Conservation (phyloP, 2,329 filamentous ascomycete genomes). For the Stagonosporopsis chrysanthemi region DNA sequence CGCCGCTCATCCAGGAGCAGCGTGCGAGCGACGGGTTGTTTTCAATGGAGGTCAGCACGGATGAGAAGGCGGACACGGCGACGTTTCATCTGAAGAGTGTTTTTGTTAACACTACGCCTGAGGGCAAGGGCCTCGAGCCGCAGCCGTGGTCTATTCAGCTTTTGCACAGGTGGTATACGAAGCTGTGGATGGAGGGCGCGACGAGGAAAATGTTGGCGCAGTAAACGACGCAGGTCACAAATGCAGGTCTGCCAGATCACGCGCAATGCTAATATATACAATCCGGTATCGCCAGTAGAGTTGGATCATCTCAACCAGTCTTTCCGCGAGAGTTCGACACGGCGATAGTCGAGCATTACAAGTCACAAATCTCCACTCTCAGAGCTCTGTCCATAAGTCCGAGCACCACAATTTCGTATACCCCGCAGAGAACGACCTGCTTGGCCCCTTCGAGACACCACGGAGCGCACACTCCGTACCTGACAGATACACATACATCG, state of each 20-base stretch:
- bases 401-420: background rate
- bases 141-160: slow-evolving; percentile 43
- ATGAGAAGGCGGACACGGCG: slow-evolving; percentile 45
- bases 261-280: slow-evolving; percentile 1
- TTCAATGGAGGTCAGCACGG: slow-evolving; percentile 50
- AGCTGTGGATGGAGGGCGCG: slow-evolving; percentile 53
- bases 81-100: slow-evolving; percentile 52
- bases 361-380: background rate
- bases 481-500: background rate
- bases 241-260: background rate
- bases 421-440: background rate
- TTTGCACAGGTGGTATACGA: slow-evolving; percentile 48
- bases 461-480: slow-evolving; percentile 11
- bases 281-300: background rate
- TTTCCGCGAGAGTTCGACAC: background rate
- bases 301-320: background rate
- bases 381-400: background rate
- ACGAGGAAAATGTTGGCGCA: slow-evolving; percentile 45
- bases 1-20: slow-evolving; percentile 39
- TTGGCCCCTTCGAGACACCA: background rate
- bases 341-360: background rate
- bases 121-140: slow-evolving; percentile 39
- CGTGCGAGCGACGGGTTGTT: slow-evolving; percentile 49
- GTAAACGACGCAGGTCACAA: background rate
- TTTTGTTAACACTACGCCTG: slow-evolving; percentile 49